phyloP scores from a whole-genome alignment of 1,139 yeast genomes.

The Pichia sp. region DNA sequence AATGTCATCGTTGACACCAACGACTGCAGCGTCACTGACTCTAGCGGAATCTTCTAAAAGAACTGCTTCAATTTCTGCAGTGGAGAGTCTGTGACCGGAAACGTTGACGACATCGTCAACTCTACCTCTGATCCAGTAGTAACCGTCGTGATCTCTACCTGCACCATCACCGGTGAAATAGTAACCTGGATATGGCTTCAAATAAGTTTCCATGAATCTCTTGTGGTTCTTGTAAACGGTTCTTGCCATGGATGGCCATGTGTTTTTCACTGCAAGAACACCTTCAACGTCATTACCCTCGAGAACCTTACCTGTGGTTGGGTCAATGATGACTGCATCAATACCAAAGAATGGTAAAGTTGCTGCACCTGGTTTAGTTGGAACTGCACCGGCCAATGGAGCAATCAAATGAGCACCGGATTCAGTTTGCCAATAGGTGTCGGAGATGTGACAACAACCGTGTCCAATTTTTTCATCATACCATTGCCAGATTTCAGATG shows the following conservation, averaged over 20 bases:
- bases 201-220: constrained; percentile 87
- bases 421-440: constrained; percentile 99
- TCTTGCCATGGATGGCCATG: constrained; percentile 99
- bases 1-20: constrained; percentile 88
- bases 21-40: constrained; percentile 92
- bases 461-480: constrained; percentile 89
- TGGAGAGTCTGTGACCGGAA: constrained; percentile 93
- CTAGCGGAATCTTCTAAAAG: constrained; percentile 61
- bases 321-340: constrained; percentile 84
- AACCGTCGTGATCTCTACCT: constrained; percentile 94
- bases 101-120: constrained; percentile 98
- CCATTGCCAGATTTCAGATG: constrained; percentile 99
- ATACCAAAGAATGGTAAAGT: constrained; percentile 96
- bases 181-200: constrained; percentile 92
- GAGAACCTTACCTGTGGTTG: constrained; percentile 78
- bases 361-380: constrained; percentile 97
- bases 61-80: constrained; percentile 96
- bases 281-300: constrained; percentile 93
- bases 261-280: constrained; percentile 77
- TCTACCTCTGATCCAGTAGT: constrained; percentile 98
- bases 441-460: constrained; percentile 78
- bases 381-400: constrained; percentile 89
- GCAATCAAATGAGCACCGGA: constrained; percentile 95
- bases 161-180: constrained; percentile 99
- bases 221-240: constrained; percentile 88